These are phyloP conservation scores for Penicillium atrosanguineum DNA, from an alignment of 495 filamentous ascomycete genomes.

Conservation along the genomic window DNA sequence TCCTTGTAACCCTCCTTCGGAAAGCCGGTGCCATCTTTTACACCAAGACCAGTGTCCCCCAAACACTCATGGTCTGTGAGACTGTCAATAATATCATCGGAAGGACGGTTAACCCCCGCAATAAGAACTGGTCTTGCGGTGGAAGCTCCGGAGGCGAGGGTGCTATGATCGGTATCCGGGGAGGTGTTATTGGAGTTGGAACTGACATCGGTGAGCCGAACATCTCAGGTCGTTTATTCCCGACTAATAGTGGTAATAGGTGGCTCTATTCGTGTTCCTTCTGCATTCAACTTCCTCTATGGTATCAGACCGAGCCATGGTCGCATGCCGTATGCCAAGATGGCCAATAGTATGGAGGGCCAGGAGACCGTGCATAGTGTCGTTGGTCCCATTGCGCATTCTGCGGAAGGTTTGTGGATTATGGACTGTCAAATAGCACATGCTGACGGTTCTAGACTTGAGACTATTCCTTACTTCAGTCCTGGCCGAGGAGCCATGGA, in stretches of 20 bases:
- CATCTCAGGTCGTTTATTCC: neutral
- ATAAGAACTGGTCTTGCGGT: constrained; percentile 36
- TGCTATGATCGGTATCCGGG: constrained; percentile 35
- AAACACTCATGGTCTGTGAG: constrained; percentile 33
- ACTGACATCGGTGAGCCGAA: constrained; percentile 32
- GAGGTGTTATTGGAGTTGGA: constrained; percentile 35
- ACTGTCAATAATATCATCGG: constrained; percentile 45
- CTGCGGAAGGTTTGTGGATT: constrained; percentile 32
- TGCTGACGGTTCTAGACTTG: constrained; percentile 17
- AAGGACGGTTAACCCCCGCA: constrained; percentile 36
- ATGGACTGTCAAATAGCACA: constrained; percentile 5
- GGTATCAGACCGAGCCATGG: constrained; percentile 41
- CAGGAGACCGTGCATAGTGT: constrained; percentile 37
- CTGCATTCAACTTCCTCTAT: constrained; percentile 46
- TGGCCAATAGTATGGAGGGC: constrained; percentile 29
- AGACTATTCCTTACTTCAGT: constrained; percentile 35
- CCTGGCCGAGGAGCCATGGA: constrained; percentile 31
- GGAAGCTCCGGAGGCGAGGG: constrained; percentile 43
- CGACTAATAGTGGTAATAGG: constrained; percentile 17
- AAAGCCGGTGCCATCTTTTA: constrained; percentile 37
- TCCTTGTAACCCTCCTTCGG: constrained; percentile 12
- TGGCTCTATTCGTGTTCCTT: constrained; percentile 50
- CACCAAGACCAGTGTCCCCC: constrained; percentile 43
- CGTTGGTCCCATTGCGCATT: constrained; percentile 36
- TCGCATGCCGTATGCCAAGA: constrained; percentile 40